Percentiles rank a stretch among this genome's conserved stretches.
Evolutionary conservation across 345 rosid genomes (phyloP).

Genomic region (Rhizophora mangle): DNA sequence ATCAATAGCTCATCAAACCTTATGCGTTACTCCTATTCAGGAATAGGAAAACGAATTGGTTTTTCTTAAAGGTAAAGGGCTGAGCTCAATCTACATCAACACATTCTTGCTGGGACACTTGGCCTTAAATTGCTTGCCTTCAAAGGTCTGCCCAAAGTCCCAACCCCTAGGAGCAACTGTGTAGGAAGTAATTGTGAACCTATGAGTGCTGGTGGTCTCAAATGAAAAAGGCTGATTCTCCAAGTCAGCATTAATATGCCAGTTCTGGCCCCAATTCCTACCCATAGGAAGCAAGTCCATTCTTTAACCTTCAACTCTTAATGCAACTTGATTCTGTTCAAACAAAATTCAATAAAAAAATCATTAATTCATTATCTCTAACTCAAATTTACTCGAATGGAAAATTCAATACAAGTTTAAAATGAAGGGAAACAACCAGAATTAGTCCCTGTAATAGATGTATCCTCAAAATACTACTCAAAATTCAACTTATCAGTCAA

Average conservation of each 20-base stretch:
- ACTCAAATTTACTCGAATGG: not conserved
- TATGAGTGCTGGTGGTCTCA: slow-evolving; percentile 70
- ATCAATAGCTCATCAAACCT: too few species aligned
- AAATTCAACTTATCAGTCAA: too few species aligned
- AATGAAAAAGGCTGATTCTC: slow-evolving; percentile 85
- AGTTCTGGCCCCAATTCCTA: slow-evolving; percentile 98
- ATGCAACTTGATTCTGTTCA: slow-evolving; percentile 58
- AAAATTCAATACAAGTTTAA: too few species aligned
- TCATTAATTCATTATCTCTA: not conserved
- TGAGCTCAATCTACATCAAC: slow-evolving; percentile 11
- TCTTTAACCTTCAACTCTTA: slow-evolving; percentile 83
- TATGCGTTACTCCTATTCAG: too few species aligned
- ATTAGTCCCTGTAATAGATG: too few species aligned
- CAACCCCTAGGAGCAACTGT: slow-evolving; percentile 79
- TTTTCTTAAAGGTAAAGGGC: not conserved
- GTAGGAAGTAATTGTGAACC: slow-evolving; percentile 61
- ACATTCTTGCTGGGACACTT: slow-evolving; percentile 5
- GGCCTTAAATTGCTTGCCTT: slow-evolving; percentile 85
- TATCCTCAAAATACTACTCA: too few species aligned
- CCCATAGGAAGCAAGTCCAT: slow-evolving; percentile 99
- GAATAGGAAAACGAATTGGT: too few species aligned
- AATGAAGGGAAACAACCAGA: too few species aligned
- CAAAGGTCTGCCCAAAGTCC: slow-evolving; percentile 81
- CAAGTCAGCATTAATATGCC: slow-evolving; percentile 90
- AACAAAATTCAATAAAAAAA: not conserved